Base-by-base conservation (phyloP, 177 flowering plant species). In the Vitis hybrid region DNA sequence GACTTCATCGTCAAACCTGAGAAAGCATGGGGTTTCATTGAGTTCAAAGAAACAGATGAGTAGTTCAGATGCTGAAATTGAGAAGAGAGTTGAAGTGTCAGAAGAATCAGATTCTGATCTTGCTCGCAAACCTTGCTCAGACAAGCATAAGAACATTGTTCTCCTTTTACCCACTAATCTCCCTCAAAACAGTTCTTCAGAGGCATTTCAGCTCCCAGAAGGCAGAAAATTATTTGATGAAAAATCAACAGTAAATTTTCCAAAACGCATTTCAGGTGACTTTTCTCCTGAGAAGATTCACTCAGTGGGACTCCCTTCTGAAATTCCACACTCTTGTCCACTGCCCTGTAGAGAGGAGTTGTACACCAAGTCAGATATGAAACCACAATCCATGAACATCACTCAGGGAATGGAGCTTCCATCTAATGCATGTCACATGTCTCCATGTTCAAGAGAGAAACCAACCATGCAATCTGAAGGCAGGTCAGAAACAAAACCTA, bases 321-420 rank as follows among this genome's bases (percentile, higher is more conserved):
- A 80, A 21, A 61, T 84, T 73, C 80, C 91, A 11, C 80, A 75
- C 63, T 90, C 91, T 12, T 82, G 87, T 67, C 86, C 91, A 17
- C 82, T 83, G 61, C 84, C 86, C 60, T 67, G 73, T 70, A 20
- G 61, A 49, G 71, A 13, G 71, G 83, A 80, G 67, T 51, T 59
- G 15, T 65, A 65, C 20, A 20, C 58, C 11, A 60, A 60, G 62
- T 63, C 78, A 32, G 77, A 74, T 12, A 35, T 68, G 48, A 65
- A 69, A 62, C 69, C 56, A 12, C 49, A 58, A 15, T 41, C 61
- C 58, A 66, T 73, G 46, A 56, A 11, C 27, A 64, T 66, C 61
- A 13, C 69, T 63, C 74, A 63, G 70, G 64, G 62, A 61, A 18
- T 63, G n/a, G 78, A 71, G 61, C 54, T 41, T 61, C 60, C 76